A percentile compares a stretch with the other conserved stretches of the same genome.
Evolutionary conservation across 352 stramenopile species (phyloP).

Genomic region (Pythium rhizo-oryzae): DNA sequence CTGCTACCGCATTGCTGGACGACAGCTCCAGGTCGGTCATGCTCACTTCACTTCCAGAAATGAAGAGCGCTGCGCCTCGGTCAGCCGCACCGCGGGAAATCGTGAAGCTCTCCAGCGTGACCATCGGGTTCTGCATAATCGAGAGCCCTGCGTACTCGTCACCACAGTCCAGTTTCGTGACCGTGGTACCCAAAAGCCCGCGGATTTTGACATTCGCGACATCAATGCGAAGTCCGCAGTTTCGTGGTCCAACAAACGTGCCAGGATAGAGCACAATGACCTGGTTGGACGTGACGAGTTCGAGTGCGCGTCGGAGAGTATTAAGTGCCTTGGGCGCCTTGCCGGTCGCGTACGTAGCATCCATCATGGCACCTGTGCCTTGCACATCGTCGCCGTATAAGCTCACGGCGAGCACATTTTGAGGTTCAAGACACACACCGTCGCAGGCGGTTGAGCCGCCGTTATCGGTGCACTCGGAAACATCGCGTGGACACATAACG

Average conservation of each 20-base stretch:
- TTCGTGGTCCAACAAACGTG: constrained; percentile 34
- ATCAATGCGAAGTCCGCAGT: constrained; percentile 43
- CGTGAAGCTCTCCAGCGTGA: constrained; percentile 33
- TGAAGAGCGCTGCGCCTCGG: constrained; percentile 36
- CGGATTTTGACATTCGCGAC: constrained; percentile 37
- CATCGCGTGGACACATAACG: constrained; percentile 45
- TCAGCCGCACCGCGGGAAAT: constrained; percentile 26
- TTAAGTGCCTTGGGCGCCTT: constrained; percentile 58
- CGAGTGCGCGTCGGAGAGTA: constrained; percentile 45
- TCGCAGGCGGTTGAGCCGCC: constrained; percentile 32
- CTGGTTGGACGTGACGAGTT: constrained; percentile 33
- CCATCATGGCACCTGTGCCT: constrained; percentile 59
- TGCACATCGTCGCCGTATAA: constrained; percentile 48
- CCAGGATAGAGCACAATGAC: constrained; percentile 61
- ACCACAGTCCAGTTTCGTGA: constrained; percentile 50
- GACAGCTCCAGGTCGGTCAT: constrained; percentile 17
- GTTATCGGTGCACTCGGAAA: constrained; percentile 30
- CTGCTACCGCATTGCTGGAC: constrained; percentile 11
- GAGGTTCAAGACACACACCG: constrained; percentile 38
- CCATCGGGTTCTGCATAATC: constrained; percentile 18
- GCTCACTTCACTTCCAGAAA: constrained; percentile 19
- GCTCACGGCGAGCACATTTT: constrained; percentile 53
- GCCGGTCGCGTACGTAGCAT: constrained; percentile 38
- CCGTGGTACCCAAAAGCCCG: constrained; percentile 36
- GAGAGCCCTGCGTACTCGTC: constrained; percentile 29